Evolutionary conservation across 371 early-diverging fungal species (phyloP), one percentile per base, ranked within the genome.

Genomic region (Mortierella sp.): DNA sequence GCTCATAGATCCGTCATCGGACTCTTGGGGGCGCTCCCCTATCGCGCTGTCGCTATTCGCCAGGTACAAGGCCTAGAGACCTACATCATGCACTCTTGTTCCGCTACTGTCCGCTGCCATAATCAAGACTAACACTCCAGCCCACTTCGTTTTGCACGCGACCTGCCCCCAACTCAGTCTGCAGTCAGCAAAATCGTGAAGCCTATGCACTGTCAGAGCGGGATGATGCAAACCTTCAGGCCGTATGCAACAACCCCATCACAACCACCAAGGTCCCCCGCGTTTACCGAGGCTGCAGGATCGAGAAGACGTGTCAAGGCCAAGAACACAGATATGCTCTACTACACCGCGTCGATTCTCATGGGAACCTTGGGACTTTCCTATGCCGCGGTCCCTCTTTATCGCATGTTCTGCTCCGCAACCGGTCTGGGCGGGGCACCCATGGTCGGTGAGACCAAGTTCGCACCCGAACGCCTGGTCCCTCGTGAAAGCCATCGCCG

Each of bases 311-410:
- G 51, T 9, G 63, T 77, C 45, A 52, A 44, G 37, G 57, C 61
- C 59, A 69, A 65, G 56, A 77, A 77, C 70, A 69, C 65, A 2
- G 66, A 77, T 21, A 53, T 69, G 58, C 57, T 77, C 13, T 69
- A 69, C 37, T 99, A 99, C 80, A 83, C 92, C 25, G 85, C 87
- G 1, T 86, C 97, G 1, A 85, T 95, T 27, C 86, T 97, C 44
- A 85, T 98, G 21, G 79, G 83, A 21, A 92, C 97, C 76, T 46
- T 97, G 8, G 99, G 98, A 17, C 81, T 95, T 16, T 86, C 95
- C 2, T 99, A 97, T 73, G 96, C 98, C 0, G 94, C 97, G 2
- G 98, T 98, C 1, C 99, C 99, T 5, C 85, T 98, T 17, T 99
- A 99, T 82, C 89, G 96, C 45, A 79, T 98, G 60, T 91, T 98